Percentiles rank a stretch among this genome's conserved stretches.
phyloP scores from a whole-genome alignment of 2,329 filamentous ascomycete species.

The Beauveria brongniartii region DNA sequence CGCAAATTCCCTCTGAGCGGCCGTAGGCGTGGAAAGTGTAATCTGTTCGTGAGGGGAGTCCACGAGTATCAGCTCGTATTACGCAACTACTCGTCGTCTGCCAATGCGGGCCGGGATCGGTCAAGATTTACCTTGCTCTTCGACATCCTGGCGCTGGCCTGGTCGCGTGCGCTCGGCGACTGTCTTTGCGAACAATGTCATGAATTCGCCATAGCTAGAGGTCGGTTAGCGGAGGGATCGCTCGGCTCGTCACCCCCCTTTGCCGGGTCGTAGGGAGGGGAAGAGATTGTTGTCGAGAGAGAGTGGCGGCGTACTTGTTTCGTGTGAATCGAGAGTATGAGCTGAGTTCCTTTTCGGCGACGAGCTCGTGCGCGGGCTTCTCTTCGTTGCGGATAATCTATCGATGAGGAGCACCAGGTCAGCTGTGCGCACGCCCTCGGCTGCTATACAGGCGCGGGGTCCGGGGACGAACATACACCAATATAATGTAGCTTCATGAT shows the following conservation, averaged over 20 bases:
- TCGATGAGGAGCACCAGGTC: conserved; percentile 11
- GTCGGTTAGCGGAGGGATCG: conserved; percentile 12
- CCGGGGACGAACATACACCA: conserved; percentile 51
- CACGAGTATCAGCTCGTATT: background rate
- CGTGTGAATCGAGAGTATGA: conserved; percentile 75
- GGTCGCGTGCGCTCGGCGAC: conserved; percentile 77
- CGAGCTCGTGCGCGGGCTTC: conserved; percentile 69
- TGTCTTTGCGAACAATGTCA: conserved; percentile 79
- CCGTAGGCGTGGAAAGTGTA: conserved; percentile 74
- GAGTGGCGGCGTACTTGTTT: conserved; percentile 46
- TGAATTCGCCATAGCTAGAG: conserved; percentile 51
- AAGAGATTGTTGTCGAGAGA: background rate
- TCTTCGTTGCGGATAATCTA: conserved; percentile 76
- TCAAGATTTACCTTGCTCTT: conserved; percentile 58
- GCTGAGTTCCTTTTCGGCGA: conserved; percentile 67
- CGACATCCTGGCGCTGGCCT: conserved; percentile 78
- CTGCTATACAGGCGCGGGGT: conserved; percentile 18
- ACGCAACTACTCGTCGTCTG: background rate
- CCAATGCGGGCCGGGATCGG: background rate
- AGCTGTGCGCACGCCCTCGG: conserved; percentile 12
- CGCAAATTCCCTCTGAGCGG: conserved; percentile 65
- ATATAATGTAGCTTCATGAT: conserved; percentile 85
- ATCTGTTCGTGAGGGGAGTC: conserved; percentile 37
- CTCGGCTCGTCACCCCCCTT: background rate
- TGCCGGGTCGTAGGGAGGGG: background rate